Conservation (phyloP, 176 grass and related monocot genomes). For the Cenchrus purpureus region DNA sequence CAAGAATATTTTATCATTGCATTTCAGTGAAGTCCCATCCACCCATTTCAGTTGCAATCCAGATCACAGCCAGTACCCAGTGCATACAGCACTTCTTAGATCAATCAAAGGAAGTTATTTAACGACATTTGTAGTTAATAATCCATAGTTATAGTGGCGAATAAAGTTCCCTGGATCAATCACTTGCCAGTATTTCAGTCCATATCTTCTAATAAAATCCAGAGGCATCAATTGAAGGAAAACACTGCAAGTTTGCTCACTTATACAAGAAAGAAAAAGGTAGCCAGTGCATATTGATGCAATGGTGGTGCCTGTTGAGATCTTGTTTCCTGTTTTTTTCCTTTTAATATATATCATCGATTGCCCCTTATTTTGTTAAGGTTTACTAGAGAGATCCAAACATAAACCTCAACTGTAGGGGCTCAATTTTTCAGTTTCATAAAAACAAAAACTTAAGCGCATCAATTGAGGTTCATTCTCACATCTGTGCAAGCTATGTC, state of each 20-base stretch:
- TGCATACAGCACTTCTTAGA: background rate
- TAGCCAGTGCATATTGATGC: background rate
- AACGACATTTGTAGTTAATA: background rate
- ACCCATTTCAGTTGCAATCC: conserved; percentile 12
- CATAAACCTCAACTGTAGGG: background rate
- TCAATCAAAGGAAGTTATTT: background rate
- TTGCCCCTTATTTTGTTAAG: background rate
- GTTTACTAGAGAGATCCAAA: background rate
- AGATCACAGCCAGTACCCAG: background rate
- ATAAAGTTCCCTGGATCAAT: background rate
- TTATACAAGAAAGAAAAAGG: background rate
- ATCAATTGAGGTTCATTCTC: background rate
- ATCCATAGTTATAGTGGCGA: background rate
- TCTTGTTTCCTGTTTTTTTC: background rate
- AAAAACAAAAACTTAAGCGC: background rate
- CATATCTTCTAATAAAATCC: background rate
- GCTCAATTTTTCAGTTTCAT: too few species aligned
- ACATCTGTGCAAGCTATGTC: background rate
- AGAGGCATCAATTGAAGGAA: conserved; percentile 11
- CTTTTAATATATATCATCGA: background rate
- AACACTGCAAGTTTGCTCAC: background rate
- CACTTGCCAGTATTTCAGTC: background rate
- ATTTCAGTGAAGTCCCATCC: conserved; percentile 16
- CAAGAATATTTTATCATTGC: conserved; percentile 3
- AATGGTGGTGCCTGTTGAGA: background rate